These are phyloP conservation scores for Paecilomyces dactylethromorphus DNA, from an alignment of 2,329 filamentous ascomycete genomes.

Conservation along the genomic window DNA sequence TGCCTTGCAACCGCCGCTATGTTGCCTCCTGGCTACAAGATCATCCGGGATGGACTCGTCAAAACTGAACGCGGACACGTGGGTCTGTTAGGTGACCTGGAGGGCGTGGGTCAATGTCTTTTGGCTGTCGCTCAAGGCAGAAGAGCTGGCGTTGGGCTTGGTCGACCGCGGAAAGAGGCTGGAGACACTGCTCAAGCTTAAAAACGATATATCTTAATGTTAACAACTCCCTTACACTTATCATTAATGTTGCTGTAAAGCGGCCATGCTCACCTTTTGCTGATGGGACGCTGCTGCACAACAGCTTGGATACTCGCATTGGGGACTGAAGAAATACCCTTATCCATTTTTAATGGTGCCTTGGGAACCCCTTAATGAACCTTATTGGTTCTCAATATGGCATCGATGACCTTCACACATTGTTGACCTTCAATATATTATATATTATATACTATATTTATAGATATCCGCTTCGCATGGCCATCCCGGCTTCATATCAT, in stretches of 20 bases:
- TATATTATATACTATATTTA: neutral
- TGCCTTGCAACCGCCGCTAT: constrained; percentile 79
- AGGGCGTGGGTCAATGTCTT: constrained; percentile 70
- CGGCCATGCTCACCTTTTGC: neutral
- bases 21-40: constrained; percentile 71
- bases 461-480: neutral
- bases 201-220: neutral
- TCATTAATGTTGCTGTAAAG: too few species aligned
- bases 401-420: neutral
- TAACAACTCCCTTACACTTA: neutral
- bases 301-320: neutral
- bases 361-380: too few species aligned
- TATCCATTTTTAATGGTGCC: too few species aligned
- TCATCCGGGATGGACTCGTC: constrained; percentile 67
- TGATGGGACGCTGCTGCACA: neutral
- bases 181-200: neutral
- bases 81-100: constrained; percentile 75
- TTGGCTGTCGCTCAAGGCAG: constrained; percentile 61
- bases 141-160: constrained; percentile 65
- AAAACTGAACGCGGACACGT: constrained; percentile 82
- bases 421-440: neutral
- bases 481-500: neutral
- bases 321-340: too few species aligned
- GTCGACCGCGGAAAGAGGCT: constrained; percentile 19
- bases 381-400: too few species aligned